Evolutionary conservation across 192 early-diverging fungal species (phyloP), one percentile per base, ranked within the genome.

Genomic region (Podila epicladia): DNA sequence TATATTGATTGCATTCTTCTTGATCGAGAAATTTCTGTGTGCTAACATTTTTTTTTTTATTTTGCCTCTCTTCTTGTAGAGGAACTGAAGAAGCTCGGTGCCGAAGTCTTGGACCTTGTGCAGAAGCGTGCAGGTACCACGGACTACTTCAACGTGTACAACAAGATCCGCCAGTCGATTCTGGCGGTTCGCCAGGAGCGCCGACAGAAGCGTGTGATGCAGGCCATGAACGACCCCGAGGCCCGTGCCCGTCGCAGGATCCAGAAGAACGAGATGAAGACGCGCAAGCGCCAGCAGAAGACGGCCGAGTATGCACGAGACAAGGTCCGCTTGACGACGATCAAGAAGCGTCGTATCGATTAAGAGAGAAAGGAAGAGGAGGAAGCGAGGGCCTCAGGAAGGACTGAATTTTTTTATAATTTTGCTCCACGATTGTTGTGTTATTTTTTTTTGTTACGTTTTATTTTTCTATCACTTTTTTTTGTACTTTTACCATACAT

Each of bases 41-140:
- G 33, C 5, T 20, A 29, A 49, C 19, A 49, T 65, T 53, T 24
- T 3, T 67, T 41, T 15, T 22, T 35, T 8, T 48, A n/a, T 20
- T 55, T 53, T 72, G 28, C 20, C 49, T n/a, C 20, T 41, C 58
- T 32, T 26, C 58, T 65, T 50, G 5, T 84, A 88, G 94, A 93
- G 20, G 90, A 93, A 49, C 80, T 96, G 58, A 92, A 93, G 74
- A 85, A 87, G 49, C 83, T 96, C 28, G 94, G 92, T 11, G 74
- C 89, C n/a, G 94, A 98, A 74, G 91, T 97, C 2, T 83, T 95
- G 45, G 86, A 88, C n/a, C 70, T 94, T 31, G 71, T 93, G 37
- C 94, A 97, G 69, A 90, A 85, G 58, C 87, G 91, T 9, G 87
- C 92, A 7, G 96, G 96, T 8, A 92, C 92, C 8, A 90, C 89